Evolutionary conservation across 805 yeast genomes (phyloP), one percentile per base, ranked within the genome.

Genomic region (Candida lessepsii): DNA sequence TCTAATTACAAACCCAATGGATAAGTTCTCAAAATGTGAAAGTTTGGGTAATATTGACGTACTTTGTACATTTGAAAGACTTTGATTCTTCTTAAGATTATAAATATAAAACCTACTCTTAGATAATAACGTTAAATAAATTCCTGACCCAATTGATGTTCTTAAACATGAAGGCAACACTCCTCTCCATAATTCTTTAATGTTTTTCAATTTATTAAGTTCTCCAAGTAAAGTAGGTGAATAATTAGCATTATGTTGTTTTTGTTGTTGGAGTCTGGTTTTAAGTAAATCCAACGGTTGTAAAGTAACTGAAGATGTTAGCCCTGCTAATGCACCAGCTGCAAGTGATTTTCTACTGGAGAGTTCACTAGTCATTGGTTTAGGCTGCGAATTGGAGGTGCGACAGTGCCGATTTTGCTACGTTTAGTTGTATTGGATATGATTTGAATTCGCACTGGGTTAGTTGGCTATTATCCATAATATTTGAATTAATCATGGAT

Each of bases 281-380:
- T 91, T 91, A 34, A 91, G 63, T 33, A 91, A 70, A 60, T 91
- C 98, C 33, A 91, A 73, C 1, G 98, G 98, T 60, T 91, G 98
- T 29, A 91, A 70, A 0, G 76, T 70, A 4, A 87, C 76, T 0
- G 96, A 80, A 3, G 96, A 83, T 0, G 88, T 72, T 37, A 91
- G 63, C 1, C 98, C 98, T 1, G 96, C 95, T 6, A 77, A 52
- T 48, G 86, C 89, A 0, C 97, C 98, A 11, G 49, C 47, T 11
- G 29, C 34, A 35, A 47, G 38, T 13, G 51, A 47, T 21, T 44
- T 47, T 27, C 39, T 47, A 35, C 46, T 42, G 16, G 51, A 45
- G 17, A 47, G 39, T 32, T 42, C 49, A 32, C 21, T 32, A 16
- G 25, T 32, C 35, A 32, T 32, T 9, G 17, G 10, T 6, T n/a